Base-by-base conservation (phyloP, 208 protist genomes). In the Angomonas ambiguus region DNA sequence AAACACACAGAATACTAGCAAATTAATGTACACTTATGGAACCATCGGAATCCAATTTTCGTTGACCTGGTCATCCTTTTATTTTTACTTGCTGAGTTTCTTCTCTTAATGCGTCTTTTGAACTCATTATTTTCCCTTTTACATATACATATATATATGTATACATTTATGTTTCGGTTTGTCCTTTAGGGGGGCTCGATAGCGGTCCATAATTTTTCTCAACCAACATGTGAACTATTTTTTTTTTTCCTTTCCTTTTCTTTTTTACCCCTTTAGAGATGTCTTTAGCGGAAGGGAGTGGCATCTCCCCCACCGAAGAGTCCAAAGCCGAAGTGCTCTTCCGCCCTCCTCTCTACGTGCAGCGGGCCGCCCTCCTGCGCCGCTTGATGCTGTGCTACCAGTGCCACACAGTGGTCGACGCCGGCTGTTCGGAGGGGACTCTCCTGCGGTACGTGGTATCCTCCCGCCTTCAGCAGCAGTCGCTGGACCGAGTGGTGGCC, bases 321-420 rank as follows among this genome's bases (percentile, higher is more conserved):
- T 24, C 33, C 38, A 45, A 16, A 16, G 38, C 38, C 11, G 38
- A 45, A 18, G 71, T 68, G 13, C 10, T 33, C 24, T 83, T 91
- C 51, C 41, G 20, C 6, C 81, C 77, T 11, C 79, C 78, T 16
- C 68, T 87, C 24, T 82, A 77, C 76, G 57, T 72, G 18, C 80
- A 85, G 35, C 63, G 80, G n/a, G 62, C 75, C 1, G 41, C 69
- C 11, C 0, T 60, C 18, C 28, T 70, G 18, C 68, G 79, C 27
- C 11, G 16, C 11, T n/a, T 8, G 38, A 45, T 45, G 16, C 24
- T 67, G 51, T 58, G 58, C 27, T 67, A 79, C 30, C 10, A 51
- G 3, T 83, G 80, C 60, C 18, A 33, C 1, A 72, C 67, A 28
- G 51, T 87, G 18, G 68, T 87, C 16, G 84, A 85, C 42, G 84